phyloP scores from a whole-genome alignment of 1,139 yeast species.

The Suhomyces ambrosiae region DNA sequence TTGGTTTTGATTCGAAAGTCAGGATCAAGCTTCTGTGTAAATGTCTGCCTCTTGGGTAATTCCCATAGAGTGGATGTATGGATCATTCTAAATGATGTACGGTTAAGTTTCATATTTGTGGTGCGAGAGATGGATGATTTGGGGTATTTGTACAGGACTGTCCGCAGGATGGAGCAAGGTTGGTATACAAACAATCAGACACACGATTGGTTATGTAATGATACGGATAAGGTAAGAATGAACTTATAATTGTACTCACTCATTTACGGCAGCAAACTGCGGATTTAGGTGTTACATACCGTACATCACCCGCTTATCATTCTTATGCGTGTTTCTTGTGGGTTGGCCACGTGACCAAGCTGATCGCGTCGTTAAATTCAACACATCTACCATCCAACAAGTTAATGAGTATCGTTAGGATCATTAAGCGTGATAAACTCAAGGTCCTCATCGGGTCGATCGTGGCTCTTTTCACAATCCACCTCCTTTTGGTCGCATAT shows the following conservation, averaged over 20 bases:
- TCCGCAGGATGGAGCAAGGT: too few species aligned
- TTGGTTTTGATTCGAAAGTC: constrained; percentile 60
- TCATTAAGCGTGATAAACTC: constrained; percentile 16
- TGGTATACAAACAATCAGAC: too few species aligned
- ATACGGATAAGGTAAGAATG: too few species aligned
- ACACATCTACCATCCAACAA: constrained; percentile 1
- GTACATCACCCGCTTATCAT: too few species aligned
- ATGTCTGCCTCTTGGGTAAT: constrained; percentile 48
- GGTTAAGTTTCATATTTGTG: constrained; percentile 1
- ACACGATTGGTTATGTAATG: too few species aligned
- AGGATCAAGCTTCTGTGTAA: constrained; percentile 55
- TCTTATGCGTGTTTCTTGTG: too few species aligned
- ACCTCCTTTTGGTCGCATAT: constrained; percentile 4
- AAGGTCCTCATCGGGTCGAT: constrained; percentile 12
- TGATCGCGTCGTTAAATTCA: constrained; percentile 4
- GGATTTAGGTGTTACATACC: too few species aligned
- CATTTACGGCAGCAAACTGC: too few species aligned
- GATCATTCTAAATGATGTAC: constrained; percentile 21
- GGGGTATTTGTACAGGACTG: too few species aligned
- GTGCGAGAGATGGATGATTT: too few species aligned
- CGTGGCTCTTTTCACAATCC: constrained; percentile 7
- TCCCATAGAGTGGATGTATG: constrained; percentile 11
- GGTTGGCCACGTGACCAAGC: constrained; percentile 5
- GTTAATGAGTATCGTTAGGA: constrained; percentile 12
- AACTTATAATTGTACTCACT: too few species aligned